Evolutionary conservation across 768 basidiomycete genomes (phyloP).

Genomic region (Macrolepiota dolichaula): DNA sequence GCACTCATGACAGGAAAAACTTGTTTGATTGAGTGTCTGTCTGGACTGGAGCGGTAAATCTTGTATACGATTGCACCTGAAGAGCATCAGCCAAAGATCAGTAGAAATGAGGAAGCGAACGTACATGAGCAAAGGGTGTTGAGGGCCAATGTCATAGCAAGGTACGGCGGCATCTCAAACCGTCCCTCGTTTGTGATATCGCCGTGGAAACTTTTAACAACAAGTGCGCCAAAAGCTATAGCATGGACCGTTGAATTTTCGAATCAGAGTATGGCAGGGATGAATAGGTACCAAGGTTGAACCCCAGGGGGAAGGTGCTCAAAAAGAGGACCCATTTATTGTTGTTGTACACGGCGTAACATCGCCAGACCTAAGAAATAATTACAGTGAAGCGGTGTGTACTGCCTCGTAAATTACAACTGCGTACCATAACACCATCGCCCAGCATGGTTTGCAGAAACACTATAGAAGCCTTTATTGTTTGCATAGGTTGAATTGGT

Average conservation of each 20-base stretch:
- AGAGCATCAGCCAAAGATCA: background rate
- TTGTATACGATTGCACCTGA: background rate
- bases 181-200: background rate
- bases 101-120: background rate
- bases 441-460: slow-evolving; percentile 6
- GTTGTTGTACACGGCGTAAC: background rate
- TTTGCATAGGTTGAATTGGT: slow-evolving; percentile 2
- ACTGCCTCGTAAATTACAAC: background rate
- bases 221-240: background rate
- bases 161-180: background rate
- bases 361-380: slow-evolving; percentile 2
- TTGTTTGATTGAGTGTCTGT: background rate
- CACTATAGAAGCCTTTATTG: background rate
- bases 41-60: background rate
- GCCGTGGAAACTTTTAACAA: background rate
- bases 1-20: background rate
- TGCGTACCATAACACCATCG: slow-evolving; percentile 6
- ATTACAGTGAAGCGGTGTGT: background rate
- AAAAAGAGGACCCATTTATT: background rate
- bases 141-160: background rate
- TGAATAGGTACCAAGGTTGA: background rate
- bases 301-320: background rate
- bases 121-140: slow-evolving; percentile 3
- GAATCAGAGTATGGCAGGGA: background rate
- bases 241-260: too few species aligned